Base-by-base conservation (phyloP, 2,329 filamentous ascomycete species). In the Penicillium sp. region DNA sequence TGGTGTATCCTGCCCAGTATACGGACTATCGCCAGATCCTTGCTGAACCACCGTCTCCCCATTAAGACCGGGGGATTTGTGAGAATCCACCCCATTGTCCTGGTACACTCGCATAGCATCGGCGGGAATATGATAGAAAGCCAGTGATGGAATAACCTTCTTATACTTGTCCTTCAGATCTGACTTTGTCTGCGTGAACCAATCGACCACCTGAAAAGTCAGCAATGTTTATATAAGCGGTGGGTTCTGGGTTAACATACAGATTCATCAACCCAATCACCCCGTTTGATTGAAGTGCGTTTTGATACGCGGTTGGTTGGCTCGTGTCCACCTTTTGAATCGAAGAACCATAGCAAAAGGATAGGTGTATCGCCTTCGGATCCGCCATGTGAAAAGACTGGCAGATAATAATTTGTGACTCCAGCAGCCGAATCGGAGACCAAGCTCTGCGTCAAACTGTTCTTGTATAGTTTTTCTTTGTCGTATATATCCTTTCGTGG, bases 291-390 rank as follows among this genome's bases (percentile, higher is more conserved):
- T 11, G 64, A 58, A 21, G 42, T 16, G 11, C 68, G 63, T 52
- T 3, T 51, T 11, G 62, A 50, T 27, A 69, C 56, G 1, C 62
- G 64, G 21, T 81, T 61, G 47, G 76, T 80, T 63, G 80, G 85
- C 49, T 78, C 75, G 51, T 77, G 76, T 8, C 86, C 86, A 35
- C 87, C 87, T 16, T 83, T 79, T 54, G 80, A 84, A 66, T 91
- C 89, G 64, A 92, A 90, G 74, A 91, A 91, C 86, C 88, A 92
- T 1, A 92, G 75, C 0, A 91, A 66, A 8, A 80, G 65, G 8
- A 67, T 63, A 7, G 84, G 81, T 1, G 46, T 50, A 6, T 42
- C 48, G 11, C 57, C 55, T 16, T 67, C 63, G 4, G 64, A 54
- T 57, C 79, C 77, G 65, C 81, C 82, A 49, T 67, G 58, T 11